These are phyloP conservation scores for Aspergillus tanneri DNA, from an alignment of 2,329 filamentous ascomycete genomes.

Conservation along the genomic window DNA sequence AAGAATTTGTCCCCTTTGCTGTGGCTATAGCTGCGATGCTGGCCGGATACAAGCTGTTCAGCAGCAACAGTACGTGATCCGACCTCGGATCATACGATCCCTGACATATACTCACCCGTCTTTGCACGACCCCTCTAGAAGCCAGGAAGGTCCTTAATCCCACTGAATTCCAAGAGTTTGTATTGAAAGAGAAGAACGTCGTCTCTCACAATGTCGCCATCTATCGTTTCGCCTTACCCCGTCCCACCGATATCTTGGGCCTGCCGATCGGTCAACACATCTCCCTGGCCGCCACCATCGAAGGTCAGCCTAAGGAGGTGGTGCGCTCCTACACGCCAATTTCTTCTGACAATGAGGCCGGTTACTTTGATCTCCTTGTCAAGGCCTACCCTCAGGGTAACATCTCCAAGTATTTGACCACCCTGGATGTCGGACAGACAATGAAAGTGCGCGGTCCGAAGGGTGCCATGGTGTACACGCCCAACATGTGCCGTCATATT, in stretches of 20 bases:
- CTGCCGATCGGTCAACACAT: constrained; percentile 99
- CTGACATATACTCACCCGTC: constrained; percentile 4
- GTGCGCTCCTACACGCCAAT: constrained; percentile 91
- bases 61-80: constrained; percentile 63
- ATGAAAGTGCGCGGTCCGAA: constrained; percentile 94
- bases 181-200: constrained; percentile 89
- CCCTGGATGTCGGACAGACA: constrained; percentile 75
- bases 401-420: constrained; percentile 90
- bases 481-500: constrained; percentile 94
- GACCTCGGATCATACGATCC: neutral
- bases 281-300: constrained; percentile 80
- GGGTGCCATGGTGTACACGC: constrained; percentile 95
- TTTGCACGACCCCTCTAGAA: constrained; percentile 51
- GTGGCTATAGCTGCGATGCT: constrained; percentile 64
- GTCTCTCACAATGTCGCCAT: constrained; percentile 98
- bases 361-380: constrained; percentile 94
- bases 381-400: constrained; percentile 98
- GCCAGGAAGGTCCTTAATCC: constrained; percentile 83
- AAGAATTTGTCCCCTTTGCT: constrained; percentile 72
- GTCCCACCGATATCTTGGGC: constrained; percentile 76
- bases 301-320: constrained; percentile 76
- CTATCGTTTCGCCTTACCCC: constrained; percentile 89
- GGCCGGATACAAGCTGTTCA: constrained; percentile 69
- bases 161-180: constrained; percentile 83
- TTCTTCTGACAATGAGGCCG: constrained; percentile 82